A percentile compares a stretch with the other conserved stretches of the same genome.
Conservation (phyloP, 2,329 filamentous ascomycete genomes). For the Dactylellina haptotyla region DNA sequence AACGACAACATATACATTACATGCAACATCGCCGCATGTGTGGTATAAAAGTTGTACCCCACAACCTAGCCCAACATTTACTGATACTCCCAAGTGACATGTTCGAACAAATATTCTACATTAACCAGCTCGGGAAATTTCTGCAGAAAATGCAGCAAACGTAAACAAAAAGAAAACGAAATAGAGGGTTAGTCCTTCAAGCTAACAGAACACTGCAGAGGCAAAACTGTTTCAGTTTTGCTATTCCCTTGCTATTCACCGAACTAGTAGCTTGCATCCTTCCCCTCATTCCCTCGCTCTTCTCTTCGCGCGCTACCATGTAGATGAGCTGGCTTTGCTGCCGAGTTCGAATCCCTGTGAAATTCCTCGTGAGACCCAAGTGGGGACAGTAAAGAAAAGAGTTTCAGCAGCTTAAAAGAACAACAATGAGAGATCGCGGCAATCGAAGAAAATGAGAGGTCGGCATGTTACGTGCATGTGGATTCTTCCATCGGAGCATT, state of each 20-base stretch:
- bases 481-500: not conserved
- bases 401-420: not conserved
- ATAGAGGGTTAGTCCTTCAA: no score
- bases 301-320: not conserved
- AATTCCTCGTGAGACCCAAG: conserved; percentile 1
- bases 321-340: conserved; percentile 13
- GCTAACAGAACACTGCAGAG: not conserved
- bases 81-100: conserved; percentile 3
- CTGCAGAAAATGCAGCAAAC: not conserved
- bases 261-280: no score
- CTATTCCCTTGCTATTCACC: not conserved
- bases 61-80: not conserved
- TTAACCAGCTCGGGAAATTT: no score
- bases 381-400: not conserved
- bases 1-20: not conserved
- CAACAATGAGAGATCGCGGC: conserved; percentile 6
- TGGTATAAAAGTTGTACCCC: conserved; percentile 16
- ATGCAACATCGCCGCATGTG: not conserved
- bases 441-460: not conserved
- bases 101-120: not conserved
- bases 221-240: conserved; percentile 1
- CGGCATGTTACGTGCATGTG: not conserved
- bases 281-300: not conserved
- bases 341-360: conserved; percentile 4
- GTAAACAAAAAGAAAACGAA: not conserved